phyloP scores from a whole-genome alignment of 2,329 filamentous ascomycete species.

The Clonostachys solani region DNA sequence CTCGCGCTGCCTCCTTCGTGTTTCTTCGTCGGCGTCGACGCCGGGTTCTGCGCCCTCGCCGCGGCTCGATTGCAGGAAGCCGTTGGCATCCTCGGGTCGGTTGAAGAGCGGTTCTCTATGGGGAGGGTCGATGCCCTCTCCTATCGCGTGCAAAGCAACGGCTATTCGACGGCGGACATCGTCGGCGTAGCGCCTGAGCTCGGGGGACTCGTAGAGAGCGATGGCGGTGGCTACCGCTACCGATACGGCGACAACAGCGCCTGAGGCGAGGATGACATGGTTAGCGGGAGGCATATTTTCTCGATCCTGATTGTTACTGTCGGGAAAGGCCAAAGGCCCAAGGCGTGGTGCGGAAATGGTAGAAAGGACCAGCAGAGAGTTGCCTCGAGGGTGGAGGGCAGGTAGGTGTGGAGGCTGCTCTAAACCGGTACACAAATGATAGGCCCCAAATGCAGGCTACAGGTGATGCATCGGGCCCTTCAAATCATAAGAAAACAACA shows the following conservation, averaged over 20 bases:
- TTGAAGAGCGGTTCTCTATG: slow-evolving; percentile 54
- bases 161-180: slow-evolving; percentile 59
- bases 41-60: slow-evolving; percentile 33
- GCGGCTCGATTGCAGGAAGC: slow-evolving; percentile 51
- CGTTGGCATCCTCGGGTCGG: slow-evolving; percentile 61
- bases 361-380: not conserved
- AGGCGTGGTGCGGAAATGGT: not conserved
- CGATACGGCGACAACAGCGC: slow-evolving; percentile 52
- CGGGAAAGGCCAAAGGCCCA: not conserved
- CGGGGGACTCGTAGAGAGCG: slow-evolving; percentile 60
- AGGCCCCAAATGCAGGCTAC: too few species aligned
- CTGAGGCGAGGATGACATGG: slow-evolving; percentile 49
- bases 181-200: slow-evolving; percentile 56
- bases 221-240: slow-evolving; percentile 54
- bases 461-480: too few species aligned
- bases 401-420: too few species aligned
- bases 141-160: slow-evolving; percentile 53
- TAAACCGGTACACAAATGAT: too few species aligned
- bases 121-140: slow-evolving; percentile 49
- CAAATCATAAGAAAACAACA: too few species aligned
- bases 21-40: slow-evolving; percentile 60
- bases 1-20: slow-evolving; percentile 55
- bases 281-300: slow-evolving; percentile 50
- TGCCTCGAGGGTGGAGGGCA: too few species aligned
- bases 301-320: too few species aligned